Percentiles rank a stretch among this genome's conserved stretches.
phyloP scores from a whole-genome alignment of 2,329 filamentous ascomycete genomes.

The Penicillium vulpinum region DNA sequence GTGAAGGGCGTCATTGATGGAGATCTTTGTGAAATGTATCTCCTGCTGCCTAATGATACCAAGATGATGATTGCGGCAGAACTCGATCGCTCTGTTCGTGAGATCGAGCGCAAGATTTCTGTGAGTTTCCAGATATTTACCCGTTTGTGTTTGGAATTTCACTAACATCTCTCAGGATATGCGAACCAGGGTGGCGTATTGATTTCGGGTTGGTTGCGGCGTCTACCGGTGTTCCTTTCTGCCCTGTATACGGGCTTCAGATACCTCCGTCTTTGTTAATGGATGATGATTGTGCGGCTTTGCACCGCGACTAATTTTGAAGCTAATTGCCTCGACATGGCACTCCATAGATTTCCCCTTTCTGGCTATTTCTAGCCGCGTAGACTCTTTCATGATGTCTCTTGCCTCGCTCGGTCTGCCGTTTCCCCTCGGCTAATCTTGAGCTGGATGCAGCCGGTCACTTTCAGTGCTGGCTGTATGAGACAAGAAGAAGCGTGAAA shows the following conservation, averaged over 20 bases:
- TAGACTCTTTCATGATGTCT: slow-evolving; percentile 31
- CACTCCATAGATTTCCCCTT: not conserved
- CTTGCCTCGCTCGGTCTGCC: slow-evolving; percentile 54
- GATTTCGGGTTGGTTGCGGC: slow-evolving; percentile 30
- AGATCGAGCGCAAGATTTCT: slow-evolving; percentile 95
- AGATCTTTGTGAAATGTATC: slow-evolving; percentile 90
- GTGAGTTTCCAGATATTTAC: slow-evolving; percentile 39
- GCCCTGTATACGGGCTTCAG: slow-evolving; percentile 24
- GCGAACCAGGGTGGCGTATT: slow-evolving; percentile 59
- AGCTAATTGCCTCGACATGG: not conserved
- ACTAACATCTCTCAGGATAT: slow-evolving; percentile 49
- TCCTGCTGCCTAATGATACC: slow-evolving; percentile 78
- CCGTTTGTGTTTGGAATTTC: not conserved
- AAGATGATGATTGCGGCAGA: slow-evolving; percentile 95
- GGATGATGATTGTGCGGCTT: slow-evolving; percentile 16
- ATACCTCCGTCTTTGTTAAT: slow-evolving; percentile 27
- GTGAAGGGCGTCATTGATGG: slow-evolving; percentile 97
- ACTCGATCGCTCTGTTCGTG: slow-evolving; percentile 82
- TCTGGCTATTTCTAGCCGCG: not conserved
- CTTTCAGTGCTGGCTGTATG: slow-evolving; percentile 36
- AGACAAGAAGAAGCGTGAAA: slow-evolving; percentile 47
- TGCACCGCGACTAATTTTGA: slow-evolving; percentile 6
- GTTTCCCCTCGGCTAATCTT: slow-evolving; percentile 37
- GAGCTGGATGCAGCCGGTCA: slow-evolving; percentile 42
- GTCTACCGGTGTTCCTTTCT: slow-evolving; percentile 25